Conservation (phyloP, 2,329 filamentous ascomycete species). For the Diaporthe destruens region DNA sequence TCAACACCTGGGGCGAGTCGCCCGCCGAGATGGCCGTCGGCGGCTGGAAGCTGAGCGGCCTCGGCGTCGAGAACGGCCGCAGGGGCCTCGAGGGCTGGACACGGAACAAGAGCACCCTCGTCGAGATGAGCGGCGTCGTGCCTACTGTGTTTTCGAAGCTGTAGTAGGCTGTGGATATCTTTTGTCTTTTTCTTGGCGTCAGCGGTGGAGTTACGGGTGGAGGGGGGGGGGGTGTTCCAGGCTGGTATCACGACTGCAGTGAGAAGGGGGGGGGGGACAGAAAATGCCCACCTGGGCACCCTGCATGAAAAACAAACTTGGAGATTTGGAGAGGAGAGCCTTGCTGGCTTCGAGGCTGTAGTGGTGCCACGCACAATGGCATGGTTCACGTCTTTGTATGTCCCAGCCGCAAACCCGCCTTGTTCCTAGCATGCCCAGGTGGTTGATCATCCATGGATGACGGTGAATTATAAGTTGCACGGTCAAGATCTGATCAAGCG, state of each 20-base stretch:
- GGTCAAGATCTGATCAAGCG: too few species aligned
- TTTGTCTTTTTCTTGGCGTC: background rate
- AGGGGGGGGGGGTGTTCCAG: background rate
- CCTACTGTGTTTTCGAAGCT: slow-evolving; percentile 81
- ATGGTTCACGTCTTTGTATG: too few species aligned
- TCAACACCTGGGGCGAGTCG: slow-evolving; percentile 94
- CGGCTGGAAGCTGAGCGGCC: slow-evolving; percentile 90
- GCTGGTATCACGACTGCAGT: background rate
- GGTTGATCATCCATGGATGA: too few species aligned
- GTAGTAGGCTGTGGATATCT: too few species aligned
- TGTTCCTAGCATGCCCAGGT: too few species aligned
- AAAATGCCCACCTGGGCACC: too few species aligned
- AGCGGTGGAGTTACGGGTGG: background rate
- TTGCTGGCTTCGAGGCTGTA: too few species aligned
- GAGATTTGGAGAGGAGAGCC: too few species aligned
- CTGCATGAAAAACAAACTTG: too few species aligned
- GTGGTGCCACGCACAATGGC: too few species aligned
- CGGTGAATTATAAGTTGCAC: too few species aligned
- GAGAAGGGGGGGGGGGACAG: background rate
- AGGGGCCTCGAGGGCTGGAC: slow-evolving; percentile 86
- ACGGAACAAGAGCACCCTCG: slow-evolving; percentile 87
- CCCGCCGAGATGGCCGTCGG: slow-evolving; percentile 94
- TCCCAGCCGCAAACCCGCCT: too few species aligned
- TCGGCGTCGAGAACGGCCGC: slow-evolving; percentile 88
- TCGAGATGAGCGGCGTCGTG: slow-evolving; percentile 81